Base-by-base conservation (phyloP, 2,329 filamentous ascomycete genomes). In the Claviceps capensis region DNA sequence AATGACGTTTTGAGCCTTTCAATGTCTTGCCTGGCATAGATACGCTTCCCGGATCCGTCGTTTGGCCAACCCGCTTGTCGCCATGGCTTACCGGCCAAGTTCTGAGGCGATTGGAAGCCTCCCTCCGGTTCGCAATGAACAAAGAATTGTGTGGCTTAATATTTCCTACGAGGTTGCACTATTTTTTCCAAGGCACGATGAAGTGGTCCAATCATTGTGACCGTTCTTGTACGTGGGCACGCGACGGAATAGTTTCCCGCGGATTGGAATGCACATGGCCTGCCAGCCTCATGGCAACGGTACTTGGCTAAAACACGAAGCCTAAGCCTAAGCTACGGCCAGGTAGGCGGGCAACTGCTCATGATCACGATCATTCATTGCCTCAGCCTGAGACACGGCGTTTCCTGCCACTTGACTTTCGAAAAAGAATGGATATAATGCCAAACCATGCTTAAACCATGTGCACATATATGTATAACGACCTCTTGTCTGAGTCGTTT, bases 381-480 rank as follows among this genome's bases (percentile, higher is more conserved):
- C 40, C n/a, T 19, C 9, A 17, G 5, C 22, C 17, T 42, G 43
- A 47, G 43, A 47, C 49, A 34, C 14, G 13, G 17, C 26, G 16
- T 42, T 23, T 46, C 53, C 53, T 19, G 51, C 53, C 51, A 50
- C 51, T 43, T 44, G 42, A 23, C 22, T 50, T 47, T 37, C 37
- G 34, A 44, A 52, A 47, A 36, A 30, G 26, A 34, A 40, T 43
- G 30, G 16, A 49, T 36, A 19, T 6, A 38, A 16, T 47, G 34
- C 23, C 51, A 47, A 11, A 34, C 9, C 30, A 11, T 34, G 9
- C 30, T 34, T 9, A 34, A 11, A 34, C 30, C 30, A 34, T 34
- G 30, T 34, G 30, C 30, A 34, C 9, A 47, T 55, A 55, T 55
- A 53, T 55, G 53, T 55, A 53, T 51, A 53, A 51, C n/a, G 19